Evolutionary conservation across 331 rosid species (phyloP).

Genomic region (Malus hybrid): DNA sequence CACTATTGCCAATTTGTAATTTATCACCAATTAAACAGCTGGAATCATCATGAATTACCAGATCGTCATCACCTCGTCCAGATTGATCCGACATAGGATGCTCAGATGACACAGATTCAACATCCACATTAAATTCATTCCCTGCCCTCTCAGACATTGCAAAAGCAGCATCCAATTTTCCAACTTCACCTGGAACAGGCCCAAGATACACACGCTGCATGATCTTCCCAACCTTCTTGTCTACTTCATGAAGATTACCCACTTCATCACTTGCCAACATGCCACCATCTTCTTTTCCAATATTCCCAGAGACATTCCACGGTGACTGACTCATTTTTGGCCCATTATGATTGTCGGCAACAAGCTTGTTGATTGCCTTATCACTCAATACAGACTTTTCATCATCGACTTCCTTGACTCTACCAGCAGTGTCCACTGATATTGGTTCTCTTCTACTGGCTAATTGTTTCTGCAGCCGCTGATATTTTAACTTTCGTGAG

Average conservation of each 20-base stretch:
- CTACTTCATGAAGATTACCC: too few relatives aligned
- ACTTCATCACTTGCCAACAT: not conserved
- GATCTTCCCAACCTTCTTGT: not conserved
- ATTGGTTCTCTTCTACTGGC: constrained; percentile 8
- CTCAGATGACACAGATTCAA: constrained; percentile 11
- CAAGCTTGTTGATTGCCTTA: constrained; percentile 14
- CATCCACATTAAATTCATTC: constrained; percentile 16
- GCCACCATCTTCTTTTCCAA: constrained; percentile 5
- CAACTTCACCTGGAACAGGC: not conserved
- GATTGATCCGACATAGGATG: constrained; percentile 5
- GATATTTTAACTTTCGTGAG: constrained; percentile 21
- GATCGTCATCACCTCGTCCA: constrained; percentile 10
- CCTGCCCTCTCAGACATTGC: not conserved
- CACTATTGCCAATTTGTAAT: constrained; percentile 11
- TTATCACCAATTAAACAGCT: constrained; percentile 7
- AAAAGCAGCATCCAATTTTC: constrained; percentile 6
- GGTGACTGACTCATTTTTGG: constrained; percentile 6
- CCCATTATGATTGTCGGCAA: constrained; percentile 10
- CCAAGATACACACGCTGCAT: not conserved
- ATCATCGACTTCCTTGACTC: constrained; percentile 18
- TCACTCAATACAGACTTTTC: constrained; percentile 10
- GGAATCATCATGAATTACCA: constrained; percentile 11
- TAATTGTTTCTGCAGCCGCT: constrained; percentile 16
- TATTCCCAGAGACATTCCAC: constrained; percentile 12
- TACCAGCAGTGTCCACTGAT: constrained; percentile 1